Percentiles rank a stretch among this genome's conserved stretches.
These are phyloP conservation scores for Cruciata laevipes DNA, from an alignment of 257 asterid species.

Conservation along the genomic window DNA sequence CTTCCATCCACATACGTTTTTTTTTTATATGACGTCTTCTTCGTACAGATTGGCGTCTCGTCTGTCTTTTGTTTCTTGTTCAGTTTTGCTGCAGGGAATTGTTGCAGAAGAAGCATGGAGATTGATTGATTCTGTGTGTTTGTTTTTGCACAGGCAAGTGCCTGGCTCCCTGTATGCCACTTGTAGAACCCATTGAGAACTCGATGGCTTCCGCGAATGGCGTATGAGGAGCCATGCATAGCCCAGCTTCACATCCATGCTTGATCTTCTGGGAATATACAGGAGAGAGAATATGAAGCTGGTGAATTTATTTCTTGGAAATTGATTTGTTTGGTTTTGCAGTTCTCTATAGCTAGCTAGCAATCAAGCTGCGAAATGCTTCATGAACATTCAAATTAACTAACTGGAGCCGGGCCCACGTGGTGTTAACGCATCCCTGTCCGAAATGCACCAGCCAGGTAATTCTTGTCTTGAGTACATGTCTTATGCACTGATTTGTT, in stretches of 20 bases:
- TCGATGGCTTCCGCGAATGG: constrained; percentile 89
- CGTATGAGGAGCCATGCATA: constrained; percentile 99
- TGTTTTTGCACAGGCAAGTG: constrained; percentile 41
- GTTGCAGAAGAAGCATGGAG: not conserved
- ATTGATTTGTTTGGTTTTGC: constrained; percentile 2
- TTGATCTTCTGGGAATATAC: not conserved
- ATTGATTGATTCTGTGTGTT: not conserved
- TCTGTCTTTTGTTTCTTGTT: not conserved
- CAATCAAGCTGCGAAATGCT: not conserved
- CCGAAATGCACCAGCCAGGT: constrained; percentile 20
- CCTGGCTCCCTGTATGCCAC: constrained; percentile 99
- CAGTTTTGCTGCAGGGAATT: not conserved
- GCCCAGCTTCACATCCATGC: constrained; percentile 14
- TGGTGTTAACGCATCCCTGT: not conserved
- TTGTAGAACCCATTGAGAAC: constrained; percentile 65
- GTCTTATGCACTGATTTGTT: not conserved
- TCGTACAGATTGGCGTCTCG: no score
- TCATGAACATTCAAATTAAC: not conserved
- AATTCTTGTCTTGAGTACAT: constrained; percentile 4
- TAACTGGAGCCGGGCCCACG: constrained; percentile 3
- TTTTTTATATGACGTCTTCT: not conserved
- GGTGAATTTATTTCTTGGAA: not conserved
- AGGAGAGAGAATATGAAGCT: no score
- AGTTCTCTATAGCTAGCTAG: not conserved
- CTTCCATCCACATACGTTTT: constrained; percentile 9